Base-by-base conservation (phyloP, 1,284 basidiomycete species). In the Schizopora paradoxa region DNA sequence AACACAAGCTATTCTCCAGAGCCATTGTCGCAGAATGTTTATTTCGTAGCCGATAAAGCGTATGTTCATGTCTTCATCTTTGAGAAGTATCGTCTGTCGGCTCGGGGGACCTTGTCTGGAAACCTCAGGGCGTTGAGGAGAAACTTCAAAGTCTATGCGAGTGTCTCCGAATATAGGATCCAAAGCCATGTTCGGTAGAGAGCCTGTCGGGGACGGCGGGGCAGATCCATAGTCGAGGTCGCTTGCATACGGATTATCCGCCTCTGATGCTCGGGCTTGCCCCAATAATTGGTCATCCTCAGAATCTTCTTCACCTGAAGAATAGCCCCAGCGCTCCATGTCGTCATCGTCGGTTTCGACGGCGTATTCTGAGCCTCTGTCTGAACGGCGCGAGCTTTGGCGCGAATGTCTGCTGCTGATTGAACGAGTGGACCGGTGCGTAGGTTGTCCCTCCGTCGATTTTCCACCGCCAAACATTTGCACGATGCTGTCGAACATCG, bases 1-100 rank as follows among this genome's bases (percentile, higher is more conserved):
- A 6, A 90, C 57, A 58, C 87, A 92, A 5, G 76, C 76, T 16
- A 75, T 44, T 55, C 78, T 73, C 92, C 94, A 99, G 4, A 86
- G 51, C 59, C 73, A 68, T 41, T 77, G 73, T 42, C 84, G 79
- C 70, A 79, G 79, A 5, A 58, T 58, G 34, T 87, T 70, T 4
- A 79, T 76, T 56, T 87, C 82, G 59, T 92, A 95, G n/a, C 93
- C 93, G 13, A 91, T 78, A 58, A 99, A 87, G 5, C 91, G 82
- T 45, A 99, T 77, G 11, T 85, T 85, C 33, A 79, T 77, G 59
- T 99, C 96, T 64, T 99, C 96, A 57, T 99, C 96, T 3, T 82
- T 72, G 21, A 99, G 75, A 58, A 93, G 82, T 29, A 99, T 75
- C 2, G 82, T 86, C 65, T 99, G 96, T 48, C 91, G 70, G 59